Evolutionary conservation across 2,329 filamentous ascomycete species (phyloP).

Genomic region (Exophiala phaeomuriformis): DNA sequence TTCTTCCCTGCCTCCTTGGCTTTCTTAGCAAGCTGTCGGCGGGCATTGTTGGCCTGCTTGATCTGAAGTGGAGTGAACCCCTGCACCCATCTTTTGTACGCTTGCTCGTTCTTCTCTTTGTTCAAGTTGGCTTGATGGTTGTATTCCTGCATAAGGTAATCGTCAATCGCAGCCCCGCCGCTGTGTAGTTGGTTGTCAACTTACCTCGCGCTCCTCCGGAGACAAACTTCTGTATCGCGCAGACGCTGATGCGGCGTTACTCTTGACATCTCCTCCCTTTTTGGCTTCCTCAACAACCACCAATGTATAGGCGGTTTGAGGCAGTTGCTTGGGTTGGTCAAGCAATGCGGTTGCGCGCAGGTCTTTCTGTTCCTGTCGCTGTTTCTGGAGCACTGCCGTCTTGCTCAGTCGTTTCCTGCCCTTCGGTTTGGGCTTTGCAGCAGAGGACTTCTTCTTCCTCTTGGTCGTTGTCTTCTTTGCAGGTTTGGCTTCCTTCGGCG

Average conservation of each 20-base stretch:
- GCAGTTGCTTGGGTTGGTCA: slow-evolving; percentile 32
- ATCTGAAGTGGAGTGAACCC: slow-evolving; percentile 52
- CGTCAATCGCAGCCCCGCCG: too few species aligned
- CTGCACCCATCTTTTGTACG: slow-evolving; percentile 49
- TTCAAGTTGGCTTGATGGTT: slow-evolving; percentile 46
- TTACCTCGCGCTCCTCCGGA: slow-evolving; percentile 34
- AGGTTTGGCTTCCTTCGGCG: slow-evolving; percentile 15
- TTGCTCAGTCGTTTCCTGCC: slow-evolving; percentile 27
- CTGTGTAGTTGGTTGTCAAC: too few species aligned
- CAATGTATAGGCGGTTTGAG: slow-evolving; percentile 27
- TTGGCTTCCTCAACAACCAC: slow-evolving; percentile 22
- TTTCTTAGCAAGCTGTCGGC: slow-evolving; percentile 31
- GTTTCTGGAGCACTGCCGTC: slow-evolving; percentile 25
- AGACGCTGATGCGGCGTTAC: slow-evolving; percentile 14
- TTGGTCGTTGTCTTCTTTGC: slow-evolving; percentile 19
- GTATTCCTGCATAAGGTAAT: slow-evolving; percentile 41
- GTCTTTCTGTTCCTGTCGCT: slow-evolving; percentile 20
- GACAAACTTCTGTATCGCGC: slow-evolving; percentile 32
- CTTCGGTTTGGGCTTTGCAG: slow-evolving; percentile 28
- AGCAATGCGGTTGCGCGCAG: slow-evolving; percentile 16
- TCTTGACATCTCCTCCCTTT: slow-evolving; percentile 1
- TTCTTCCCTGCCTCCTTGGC: slow-evolving; percentile 15
- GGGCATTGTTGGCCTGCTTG: slow-evolving; percentile 52
- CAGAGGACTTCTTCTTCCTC: slow-evolving; percentile 24
- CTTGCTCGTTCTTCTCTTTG: slow-evolving; percentile 38